These are phyloP conservation scores for Trametes pubescens DNA, from an alignment of 1,284 basidiomycete species.

Conservation along the genomic window DNA sequence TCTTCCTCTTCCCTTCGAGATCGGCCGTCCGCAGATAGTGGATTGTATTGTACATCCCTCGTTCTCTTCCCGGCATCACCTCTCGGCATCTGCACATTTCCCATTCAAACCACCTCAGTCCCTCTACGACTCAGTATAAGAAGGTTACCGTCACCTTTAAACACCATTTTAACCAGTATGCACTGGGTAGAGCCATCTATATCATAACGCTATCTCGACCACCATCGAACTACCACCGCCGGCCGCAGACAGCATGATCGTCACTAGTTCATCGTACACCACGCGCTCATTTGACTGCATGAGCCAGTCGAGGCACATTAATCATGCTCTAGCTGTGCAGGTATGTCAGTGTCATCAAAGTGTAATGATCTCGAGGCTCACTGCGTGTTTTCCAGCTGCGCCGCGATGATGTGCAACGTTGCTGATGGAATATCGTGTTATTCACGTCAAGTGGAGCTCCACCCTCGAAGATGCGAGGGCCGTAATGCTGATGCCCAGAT, in stretches of 20 bases:
- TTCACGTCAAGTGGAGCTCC: background rate
- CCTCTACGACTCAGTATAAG: too few relatives aligned
- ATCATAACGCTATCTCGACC: background rate
- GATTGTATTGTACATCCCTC: too few relatives aligned
- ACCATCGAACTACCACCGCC: background rate
- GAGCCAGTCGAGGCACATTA: background rate
- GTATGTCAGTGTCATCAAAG: background rate
- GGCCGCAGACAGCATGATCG: background rate
- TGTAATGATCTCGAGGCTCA: background rate
- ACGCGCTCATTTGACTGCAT: background rate
- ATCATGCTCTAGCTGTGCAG: constrained; percentile 7
- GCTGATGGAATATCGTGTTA: background rate
- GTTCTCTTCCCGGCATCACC: too few relatives aligned
- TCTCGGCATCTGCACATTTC: too few relatives aligned
- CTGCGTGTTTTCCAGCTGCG: background rate
- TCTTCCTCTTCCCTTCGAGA: background rate
- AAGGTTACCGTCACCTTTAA: too few relatives aligned
- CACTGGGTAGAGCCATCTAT: too few relatives aligned
- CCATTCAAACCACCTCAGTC: too few relatives aligned
- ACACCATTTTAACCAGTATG: too few relatives aligned
- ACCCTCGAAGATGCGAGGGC: background rate
- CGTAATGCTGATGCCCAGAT: background rate
- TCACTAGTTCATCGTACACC: too few relatives aligned
- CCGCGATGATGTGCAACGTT: background rate
- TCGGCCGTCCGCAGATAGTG: too few relatives aligned